Conservation (phyloP, 257 asterid species). For the Plantago elongata region DNA sequence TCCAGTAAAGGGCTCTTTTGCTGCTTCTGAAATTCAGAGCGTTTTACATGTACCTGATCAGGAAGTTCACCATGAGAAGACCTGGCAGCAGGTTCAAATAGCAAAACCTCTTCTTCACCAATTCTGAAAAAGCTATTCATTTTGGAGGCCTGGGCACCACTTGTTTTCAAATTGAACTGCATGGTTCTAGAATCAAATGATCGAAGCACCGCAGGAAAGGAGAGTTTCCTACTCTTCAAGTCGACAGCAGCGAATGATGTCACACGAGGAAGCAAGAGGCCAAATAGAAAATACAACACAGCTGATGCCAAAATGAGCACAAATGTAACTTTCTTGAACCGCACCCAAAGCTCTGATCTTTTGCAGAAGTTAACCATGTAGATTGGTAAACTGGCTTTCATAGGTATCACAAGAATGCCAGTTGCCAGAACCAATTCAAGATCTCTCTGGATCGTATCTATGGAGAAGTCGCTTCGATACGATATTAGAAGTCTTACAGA, state of each 20-base stretch:
- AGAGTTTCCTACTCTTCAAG: slow-evolving; percentile 33
- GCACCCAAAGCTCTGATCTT: slow-evolving; percentile 53
- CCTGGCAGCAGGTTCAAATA: slow-evolving; percentile 26
- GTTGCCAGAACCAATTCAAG: slow-evolving; percentile 63
- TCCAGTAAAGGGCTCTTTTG: slow-evolving; percentile 23
- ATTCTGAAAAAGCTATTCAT: slow-evolving; percentile 27
- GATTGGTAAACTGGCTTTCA: slow-evolving; percentile 70
- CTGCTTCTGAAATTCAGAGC: slow-evolving; percentile 23
- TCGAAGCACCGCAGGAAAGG: slow-evolving; percentile 18
- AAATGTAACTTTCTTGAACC: slow-evolving; percentile 41
- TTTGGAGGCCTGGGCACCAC: slow-evolving; percentile 8
- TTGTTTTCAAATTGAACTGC: slow-evolving; percentile 22
- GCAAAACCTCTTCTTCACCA: slow-evolving; percentile 31
- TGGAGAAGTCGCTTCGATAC: slow-evolving; percentile 58
- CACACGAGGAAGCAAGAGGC: slow-evolving; percentile 36
- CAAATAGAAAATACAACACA: slow-evolving; percentile 36
- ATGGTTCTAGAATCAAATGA: slow-evolving; percentile 25
- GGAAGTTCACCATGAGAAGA: slow-evolving; percentile 18
- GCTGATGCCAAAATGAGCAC: slow-evolving; percentile 38
- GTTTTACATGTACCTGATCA: not conserved
- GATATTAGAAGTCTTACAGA: slow-evolving; percentile 49
- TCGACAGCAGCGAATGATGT: slow-evolving; percentile 25
- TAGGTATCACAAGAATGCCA: slow-evolving; percentile 76
- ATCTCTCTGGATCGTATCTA: slow-evolving; percentile 63
- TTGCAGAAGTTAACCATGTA: slow-evolving; percentile 54